phyloP scores from a whole-genome alignment of 352 stramenopile genomes.

The Pythium vanterpoolii region DNA sequence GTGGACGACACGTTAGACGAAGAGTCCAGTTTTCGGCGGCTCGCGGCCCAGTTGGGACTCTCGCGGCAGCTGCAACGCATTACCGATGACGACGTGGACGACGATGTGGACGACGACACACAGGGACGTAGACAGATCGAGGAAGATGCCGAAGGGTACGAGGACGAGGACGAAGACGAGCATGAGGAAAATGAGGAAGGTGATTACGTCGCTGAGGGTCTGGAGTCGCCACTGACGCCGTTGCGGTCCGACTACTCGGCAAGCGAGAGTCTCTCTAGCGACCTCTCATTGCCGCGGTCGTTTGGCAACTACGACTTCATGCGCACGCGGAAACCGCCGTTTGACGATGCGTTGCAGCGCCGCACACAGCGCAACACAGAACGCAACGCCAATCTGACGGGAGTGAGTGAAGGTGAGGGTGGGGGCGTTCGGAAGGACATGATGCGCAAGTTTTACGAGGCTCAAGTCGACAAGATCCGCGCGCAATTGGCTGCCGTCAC shows the following conservation, averaged over 20 bases:
- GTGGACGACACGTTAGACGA: not conserved
- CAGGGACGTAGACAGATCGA: not conserved
- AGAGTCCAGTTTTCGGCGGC: conserved; percentile 33
- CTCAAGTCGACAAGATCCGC: conserved; percentile 75
- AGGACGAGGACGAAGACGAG: not conserved
- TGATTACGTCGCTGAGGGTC: conserved; percentile 23
- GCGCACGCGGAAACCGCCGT: conserved; percentile 25
- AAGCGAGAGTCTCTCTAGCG: conserved; percentile 66
- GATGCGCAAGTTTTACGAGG: conserved; percentile 82
- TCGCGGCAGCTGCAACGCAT: conserved; percentile 36
- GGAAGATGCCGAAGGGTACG: not conserved
- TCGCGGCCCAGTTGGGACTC: conserved; percentile 58
- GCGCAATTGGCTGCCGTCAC: conserved; percentile 45
- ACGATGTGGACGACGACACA: conserved; percentile 6
- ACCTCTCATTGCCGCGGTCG: conserved; percentile 64
- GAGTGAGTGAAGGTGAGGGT: not conserved
- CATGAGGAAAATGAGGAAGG: conserved; percentile 14
- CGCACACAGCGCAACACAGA: conserved; percentile 17
- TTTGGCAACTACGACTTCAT: conserved; percentile 56
- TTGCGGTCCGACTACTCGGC: conserved; percentile 49
- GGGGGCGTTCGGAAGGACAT: conserved; percentile 24
- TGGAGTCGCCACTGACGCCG: conserved; percentile 19
- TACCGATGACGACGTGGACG: conserved; percentile 18
- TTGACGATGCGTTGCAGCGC: conserved; percentile 55
- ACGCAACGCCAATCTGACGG: not conserved